These are phyloP conservation scores for Leishmania turanica DNA, from an alignment of 208 protist genomes.

Conservation along the genomic window DNA sequence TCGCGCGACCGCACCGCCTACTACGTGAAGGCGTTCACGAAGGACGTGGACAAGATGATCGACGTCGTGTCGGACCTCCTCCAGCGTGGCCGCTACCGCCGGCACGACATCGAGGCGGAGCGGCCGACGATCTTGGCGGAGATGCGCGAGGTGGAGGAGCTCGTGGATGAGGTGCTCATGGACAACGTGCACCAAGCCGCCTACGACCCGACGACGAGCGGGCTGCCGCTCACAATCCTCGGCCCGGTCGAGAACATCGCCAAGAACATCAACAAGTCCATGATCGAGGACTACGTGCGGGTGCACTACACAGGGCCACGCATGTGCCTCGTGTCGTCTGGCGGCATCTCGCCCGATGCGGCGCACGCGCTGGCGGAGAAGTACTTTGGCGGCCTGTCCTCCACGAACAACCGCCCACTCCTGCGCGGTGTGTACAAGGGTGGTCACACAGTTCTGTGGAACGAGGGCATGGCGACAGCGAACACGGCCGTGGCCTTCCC, in stretches of 20 bases:
- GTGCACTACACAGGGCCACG: slow-evolving; percentile 97
- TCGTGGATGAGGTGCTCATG: slow-evolving; percentile 96
- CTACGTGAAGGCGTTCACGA: slow-evolving; percentile 96
- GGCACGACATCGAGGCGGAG: slow-evolving; percentile 93
- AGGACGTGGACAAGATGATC: slow-evolving; percentile 93
- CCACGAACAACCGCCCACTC: slow-evolving; percentile 60
- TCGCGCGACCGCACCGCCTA: slow-evolving; percentile 97
- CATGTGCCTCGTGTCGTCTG: slow-evolving; percentile 97
- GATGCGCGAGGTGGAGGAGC: slow-evolving; percentile 96
- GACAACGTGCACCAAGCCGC: slow-evolving; percentile 97
- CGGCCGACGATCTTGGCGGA: slow-evolving; percentile 96
- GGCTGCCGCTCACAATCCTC: slow-evolving; percentile 98
- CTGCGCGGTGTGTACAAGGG: slow-evolving; percentile 66
- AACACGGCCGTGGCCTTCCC: slow-evolving; percentile 85
- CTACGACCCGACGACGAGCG: slow-evolving; percentile 89
- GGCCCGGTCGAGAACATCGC: slow-evolving; percentile 97
- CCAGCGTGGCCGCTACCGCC: slow-evolving; percentile 90
- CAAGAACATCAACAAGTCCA: slow-evolving; percentile 82
- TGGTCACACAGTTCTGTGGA: slow-evolving; percentile 76
- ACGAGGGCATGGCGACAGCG: slow-evolving; percentile 76
- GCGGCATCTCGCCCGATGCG: slow-evolving; percentile 95
- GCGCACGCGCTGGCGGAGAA: slow-evolving; percentile 91
- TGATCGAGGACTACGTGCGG: slow-evolving; percentile 93
- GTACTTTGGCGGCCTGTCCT: slow-evolving; percentile 88
- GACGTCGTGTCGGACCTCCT: slow-evolving; percentile 98